Conservation (phyloP, 306 rosid species). For the Cicer judaicum region DNA sequence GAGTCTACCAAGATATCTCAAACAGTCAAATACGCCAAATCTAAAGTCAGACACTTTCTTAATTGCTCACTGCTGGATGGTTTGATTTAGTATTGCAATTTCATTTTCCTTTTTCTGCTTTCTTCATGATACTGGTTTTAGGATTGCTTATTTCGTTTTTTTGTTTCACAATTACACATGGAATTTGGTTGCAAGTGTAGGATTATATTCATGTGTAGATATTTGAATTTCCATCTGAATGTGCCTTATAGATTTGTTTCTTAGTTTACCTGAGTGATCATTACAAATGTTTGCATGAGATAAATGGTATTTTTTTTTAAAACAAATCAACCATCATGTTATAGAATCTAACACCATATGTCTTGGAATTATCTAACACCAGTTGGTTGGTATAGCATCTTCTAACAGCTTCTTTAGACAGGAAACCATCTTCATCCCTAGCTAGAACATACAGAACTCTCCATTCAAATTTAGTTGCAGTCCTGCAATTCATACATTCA, state of each 20-base stretch:
- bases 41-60: neutral
- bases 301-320: too few species aligned
- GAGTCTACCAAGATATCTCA: neutral
- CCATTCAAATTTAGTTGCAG: slow-evolving; percentile 73
- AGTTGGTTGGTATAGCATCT: too few species aligned
- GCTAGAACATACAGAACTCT: slow-evolving; percentile 68
- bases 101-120: neutral
- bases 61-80: slow-evolving; percentile 9
- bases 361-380: too few species aligned
- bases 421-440: slow-evolving; percentile 69
- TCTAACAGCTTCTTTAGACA: slow-evolving; percentile 83
- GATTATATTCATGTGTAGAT: neutral
- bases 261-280: too few species aligned
- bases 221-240: neutral
- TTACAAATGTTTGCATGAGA: too few species aligned
- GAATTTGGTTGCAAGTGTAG: neutral
- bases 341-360: too few species aligned
- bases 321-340: too few species aligned
- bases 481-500: slow-evolving; percentile 56
- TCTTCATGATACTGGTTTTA: neutral
- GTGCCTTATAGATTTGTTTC: neutral
- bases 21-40: neutral
- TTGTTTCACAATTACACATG: neutral
- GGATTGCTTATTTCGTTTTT: neutral
- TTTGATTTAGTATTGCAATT: slow-evolving; percentile 19